Evolutionary conservation across 1,284 basidiomycete genomes (phyloP), one percentile per base, ranked within the genome.

Genomic region (Irpex lacteus): DNA sequence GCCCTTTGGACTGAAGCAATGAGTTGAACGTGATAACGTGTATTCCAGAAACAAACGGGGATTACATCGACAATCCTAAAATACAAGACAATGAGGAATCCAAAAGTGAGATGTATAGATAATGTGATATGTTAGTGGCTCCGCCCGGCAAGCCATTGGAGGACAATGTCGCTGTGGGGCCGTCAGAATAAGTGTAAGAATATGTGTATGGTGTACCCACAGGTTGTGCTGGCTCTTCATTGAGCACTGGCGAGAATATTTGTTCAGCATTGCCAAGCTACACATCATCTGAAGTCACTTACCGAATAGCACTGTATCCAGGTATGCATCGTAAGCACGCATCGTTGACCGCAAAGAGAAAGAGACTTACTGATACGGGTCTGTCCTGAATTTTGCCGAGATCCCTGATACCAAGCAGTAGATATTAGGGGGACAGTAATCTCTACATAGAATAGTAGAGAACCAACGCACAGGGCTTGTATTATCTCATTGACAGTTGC

Each of bases 211-310:
- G 15, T 19, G 53, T 21, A 73, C 89, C 63, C 70, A 91, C 89
- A 98, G 81, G 73, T 98, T 98, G 74, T 96, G 92, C 76, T 95
- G 93, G 69, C 89, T 95, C 78, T 96, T 96, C 90, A 96, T 95
- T 15, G 94, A 95, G 74, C 92, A 93, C 92, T 94, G 68, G n/a
- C n/a, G n/a, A n/a, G n/a, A n/a, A n/a, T n/a, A n/a, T n/a, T n/a
- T n/a, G 63, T 63, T 38, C 65, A 52, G 69, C 54, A 68, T 61
- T 65, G n/a, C 71, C 71, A 68, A 70, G 53, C 18, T 37, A 50
- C 34, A 70, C 60, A 63, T 58, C 5, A 15, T 37, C 47, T 36
- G 37, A 36, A 50, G 40, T 26, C 1, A 74, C 87, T 66, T 77
- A 93, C 91, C 66, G 90, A 92, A 75, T 93, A 94, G 71, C 91